Evolutionary conservation across 352 stramenopile species (phyloP).

Genomic region (Phytophthora colocasiae): DNA sequence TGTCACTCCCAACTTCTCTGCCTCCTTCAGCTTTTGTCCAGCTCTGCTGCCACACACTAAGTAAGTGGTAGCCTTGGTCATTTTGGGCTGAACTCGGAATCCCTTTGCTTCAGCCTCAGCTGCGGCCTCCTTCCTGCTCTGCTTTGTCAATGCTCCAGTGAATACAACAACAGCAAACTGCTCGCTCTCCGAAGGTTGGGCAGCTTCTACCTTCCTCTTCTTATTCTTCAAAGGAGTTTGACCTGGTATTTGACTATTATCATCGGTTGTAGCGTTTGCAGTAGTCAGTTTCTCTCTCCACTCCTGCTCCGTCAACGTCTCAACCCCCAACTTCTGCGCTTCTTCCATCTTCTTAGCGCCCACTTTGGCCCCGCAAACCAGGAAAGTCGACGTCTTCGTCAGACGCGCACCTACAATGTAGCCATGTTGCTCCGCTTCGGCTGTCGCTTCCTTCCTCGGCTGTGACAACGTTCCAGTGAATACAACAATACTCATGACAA

Average conservation of each 20-base stretch:
- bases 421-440: conserved; percentile 43
- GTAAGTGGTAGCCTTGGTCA: conserved; percentile 54
- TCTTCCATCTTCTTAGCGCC: conserved; percentile 61
- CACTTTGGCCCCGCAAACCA: conserved; percentile 61
- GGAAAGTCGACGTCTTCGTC: conserved; percentile 48
- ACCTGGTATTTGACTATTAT: background rate
- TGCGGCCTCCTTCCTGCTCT: conserved; percentile 54
- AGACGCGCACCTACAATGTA: conserved; percentile 48
- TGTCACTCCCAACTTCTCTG: conserved; percentile 46
- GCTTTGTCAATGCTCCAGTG: conserved; percentile 42
- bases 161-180: conserved; percentile 27
- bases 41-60: conserved; percentile 61
- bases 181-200: background rate
- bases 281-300: conserved; percentile 43
- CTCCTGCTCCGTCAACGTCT: conserved; percentile 47
- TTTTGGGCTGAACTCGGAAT: conserved; percentile 42
- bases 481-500: conserved; percentile 41
- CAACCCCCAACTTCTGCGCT: conserved; percentile 44
- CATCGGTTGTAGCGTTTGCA: background rate
- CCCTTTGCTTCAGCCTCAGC: conserved; percentile 40
- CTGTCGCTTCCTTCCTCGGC: conserved; percentile 47
- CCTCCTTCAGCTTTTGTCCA: conserved; percentile 53
- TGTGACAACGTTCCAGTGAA: conserved; percentile 63
- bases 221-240: background rate
- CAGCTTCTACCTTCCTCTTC: conserved; percentile 18